Base-by-base conservation (phyloP, 1,139 yeast species). In the Geotrichum carabidarum region DNA sequence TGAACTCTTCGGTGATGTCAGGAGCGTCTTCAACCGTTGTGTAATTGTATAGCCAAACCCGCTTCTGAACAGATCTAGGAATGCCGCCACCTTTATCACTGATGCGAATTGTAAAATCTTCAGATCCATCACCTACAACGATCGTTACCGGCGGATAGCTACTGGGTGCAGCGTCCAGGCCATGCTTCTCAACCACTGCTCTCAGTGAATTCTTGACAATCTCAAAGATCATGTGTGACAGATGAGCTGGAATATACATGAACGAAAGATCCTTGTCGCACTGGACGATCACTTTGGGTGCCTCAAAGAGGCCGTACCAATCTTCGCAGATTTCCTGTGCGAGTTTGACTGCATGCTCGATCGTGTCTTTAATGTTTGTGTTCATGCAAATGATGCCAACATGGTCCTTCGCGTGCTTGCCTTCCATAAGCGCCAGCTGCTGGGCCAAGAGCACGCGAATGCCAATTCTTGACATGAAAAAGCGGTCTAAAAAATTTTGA, bases 161-260 rank as follows among this genome's bases (percentile, higher is more conserved):
- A 11, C 48, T 44, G 52, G 76, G 74, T 58, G 84, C 73, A 7
- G 63, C 62, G 31, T 69, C 71, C 4, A 67, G 61, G 35, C 81
- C 77, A 60, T 83, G 86, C 65, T 79, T 81, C 69, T 87, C 95
- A 53, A 87, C 88, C 0, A 93, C 87, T 15, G 95, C 95, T 40
- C 95, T 72, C 47, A 87, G 73, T 14, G 93, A 84, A 70, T 87
- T 87, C 66, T 87, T 87, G 67, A 87, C 75, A 1, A 89, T 84
- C 71, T 87, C 95, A 68, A 86, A 88, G n/a, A 87, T 70, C 89
- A 87, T 86, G 67, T 87, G 95, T 62, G 86, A 83, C 67, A 87
- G 77, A 69, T 87, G 95, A 3, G 94, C 95, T 1, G 95, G 95
- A n/a, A 87, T 94, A 64, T 87, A 87, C 87, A 86, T 84, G 69